Conservation (phyloP, 352 stramenopile genomes). For the Pythium apleroticum region DNA sequence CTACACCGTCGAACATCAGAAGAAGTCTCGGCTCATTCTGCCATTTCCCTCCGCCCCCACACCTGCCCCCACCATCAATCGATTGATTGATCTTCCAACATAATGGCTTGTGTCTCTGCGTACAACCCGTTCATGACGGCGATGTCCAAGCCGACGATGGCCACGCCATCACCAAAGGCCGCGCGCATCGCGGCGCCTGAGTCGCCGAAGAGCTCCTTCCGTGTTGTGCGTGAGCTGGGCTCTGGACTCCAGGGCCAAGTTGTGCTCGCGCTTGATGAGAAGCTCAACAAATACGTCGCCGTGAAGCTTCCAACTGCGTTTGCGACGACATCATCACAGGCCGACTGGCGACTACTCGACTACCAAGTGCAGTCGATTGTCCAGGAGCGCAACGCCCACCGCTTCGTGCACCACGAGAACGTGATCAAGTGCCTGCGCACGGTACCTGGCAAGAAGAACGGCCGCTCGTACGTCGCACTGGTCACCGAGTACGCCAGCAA, state of each 20-base stretch:
- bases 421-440: slow-evolving; percentile 47
- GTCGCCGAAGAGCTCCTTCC: slow-evolving; percentile 37
- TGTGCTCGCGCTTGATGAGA: slow-evolving; percentile 54
- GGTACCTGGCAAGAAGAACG: slow-evolving; percentile 44
- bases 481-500: slow-evolving; percentile 80
- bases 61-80: not conserved
- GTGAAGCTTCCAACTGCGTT: slow-evolving; percentile 71
- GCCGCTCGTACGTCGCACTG: slow-evolving; percentile 64
- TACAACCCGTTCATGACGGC: slow-evolving; percentile 5
- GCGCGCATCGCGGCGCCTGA: not conserved
- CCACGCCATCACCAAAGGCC: slow-evolving; percentile 1
- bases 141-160: slow-evolving; percentile 7
- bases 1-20: not conserved
- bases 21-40: not conserved
- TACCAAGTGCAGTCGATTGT: slow-evolving; percentile 64
- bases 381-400: slow-evolving; percentile 61
- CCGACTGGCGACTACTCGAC: slow-evolving; percentile 46
- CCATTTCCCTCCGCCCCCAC: not conserved
- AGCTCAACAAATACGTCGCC: slow-evolving; percentile 47
- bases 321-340: slow-evolving; percentile 1
- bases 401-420: slow-evolving; percentile 53
- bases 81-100: not conserved
- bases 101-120: slow-evolving; percentile 15
- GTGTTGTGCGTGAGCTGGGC: slow-evolving; percentile 57
- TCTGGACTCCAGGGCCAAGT: slow-evolving; percentile 66